phyloP scores from a whole-genome alignment of 768 basidiomycete genomes.

The Pseudohyphozyma bogoriensis region DNA sequence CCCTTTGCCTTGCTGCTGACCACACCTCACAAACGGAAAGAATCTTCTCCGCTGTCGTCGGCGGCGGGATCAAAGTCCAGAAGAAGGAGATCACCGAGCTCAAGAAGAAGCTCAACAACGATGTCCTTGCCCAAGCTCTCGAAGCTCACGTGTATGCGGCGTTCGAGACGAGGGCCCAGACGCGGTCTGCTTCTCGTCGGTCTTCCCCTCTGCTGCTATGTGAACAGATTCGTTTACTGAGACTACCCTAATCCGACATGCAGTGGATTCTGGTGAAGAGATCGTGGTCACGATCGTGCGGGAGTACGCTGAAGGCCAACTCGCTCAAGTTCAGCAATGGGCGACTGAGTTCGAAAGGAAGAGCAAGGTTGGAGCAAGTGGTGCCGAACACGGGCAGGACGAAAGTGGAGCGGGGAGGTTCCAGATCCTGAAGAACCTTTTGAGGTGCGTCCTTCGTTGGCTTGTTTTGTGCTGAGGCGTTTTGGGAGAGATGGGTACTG shows the following conservation, averaged over 20 bases:
- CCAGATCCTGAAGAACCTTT: constrained; percentile 18
- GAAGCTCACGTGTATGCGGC: constrained; percentile 16
- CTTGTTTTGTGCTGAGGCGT: no score
- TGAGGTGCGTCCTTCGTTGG: constrained; percentile 12
- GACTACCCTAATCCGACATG: no score
- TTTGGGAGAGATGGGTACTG: no score
- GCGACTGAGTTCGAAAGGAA: neutral
- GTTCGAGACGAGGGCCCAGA: constrained; percentile 12
- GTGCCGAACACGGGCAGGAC: no score
- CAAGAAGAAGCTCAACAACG: constrained; percentile 10
- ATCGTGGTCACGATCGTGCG: constrained; percentile 23
- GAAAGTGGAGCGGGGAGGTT: neutral
- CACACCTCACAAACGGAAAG: neutral
- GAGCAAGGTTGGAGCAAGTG: no score
- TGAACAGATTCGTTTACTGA: neutral
- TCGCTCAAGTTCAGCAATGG: constrained; percentile 13
- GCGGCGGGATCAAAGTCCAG: constrained; percentile 13
- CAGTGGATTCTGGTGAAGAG: constrained; percentile 19
- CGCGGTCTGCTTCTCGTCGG: constrained; percentile 12
- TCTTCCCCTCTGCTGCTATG: neutral
- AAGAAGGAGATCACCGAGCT: constrained; percentile 12
- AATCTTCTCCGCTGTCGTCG: constrained; percentile 20
- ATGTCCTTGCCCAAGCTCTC: constrained; percentile 7
- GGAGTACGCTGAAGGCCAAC: constrained; percentile 3
- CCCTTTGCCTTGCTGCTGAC: neutral